These are phyloP conservation scores for Cornus kousa DNA, from an alignment of 148 eudicot species.

Conservation along the genomic window DNA sequence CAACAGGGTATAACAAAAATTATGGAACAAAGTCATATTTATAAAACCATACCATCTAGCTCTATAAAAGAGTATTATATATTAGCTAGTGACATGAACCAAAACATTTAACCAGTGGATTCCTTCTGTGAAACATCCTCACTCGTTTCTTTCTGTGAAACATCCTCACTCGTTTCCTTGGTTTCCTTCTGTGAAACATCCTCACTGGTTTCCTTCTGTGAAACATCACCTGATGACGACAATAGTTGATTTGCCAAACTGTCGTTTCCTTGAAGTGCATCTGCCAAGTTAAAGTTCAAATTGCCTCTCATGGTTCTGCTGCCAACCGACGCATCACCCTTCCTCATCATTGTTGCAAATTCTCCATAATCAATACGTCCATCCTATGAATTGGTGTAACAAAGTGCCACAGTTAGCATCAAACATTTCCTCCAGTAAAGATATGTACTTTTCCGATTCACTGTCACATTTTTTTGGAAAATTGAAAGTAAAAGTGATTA, in stretches of 20 bases:
- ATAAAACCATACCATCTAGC: background rate
- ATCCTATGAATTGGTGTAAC: slow-evolving; percentile 33
- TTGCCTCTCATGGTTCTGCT: slow-evolving; percentile 74
- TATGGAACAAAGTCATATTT: background rate
- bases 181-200: no score
- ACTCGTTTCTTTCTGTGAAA: no score
- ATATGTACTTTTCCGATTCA: background rate
- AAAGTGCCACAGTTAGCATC: background rate
- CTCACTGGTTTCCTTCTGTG: background rate
- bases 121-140: background rate
- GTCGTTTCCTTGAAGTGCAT: slow-evolving; percentile 47
- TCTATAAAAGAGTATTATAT: background rate
- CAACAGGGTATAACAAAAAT: background rate
- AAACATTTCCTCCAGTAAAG: background rate
- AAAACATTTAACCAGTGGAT: background rate
- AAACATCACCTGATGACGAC: background rate
- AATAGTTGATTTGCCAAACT: background rate
- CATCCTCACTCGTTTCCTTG: no score
- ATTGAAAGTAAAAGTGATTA: background rate
- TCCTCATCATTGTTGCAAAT: slow-evolving; percentile 78
- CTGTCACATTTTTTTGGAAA: background rate
- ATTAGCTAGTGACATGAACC: background rate
- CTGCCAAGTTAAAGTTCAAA: slow-evolving; percentile 63
- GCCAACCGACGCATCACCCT: slow-evolving; percentile 54
- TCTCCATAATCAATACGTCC: slow-evolving; percentile 77